Conservation (phyloP, 2,329 filamentous ascomycete genomes). For the Fusarium acutatum region DNA sequence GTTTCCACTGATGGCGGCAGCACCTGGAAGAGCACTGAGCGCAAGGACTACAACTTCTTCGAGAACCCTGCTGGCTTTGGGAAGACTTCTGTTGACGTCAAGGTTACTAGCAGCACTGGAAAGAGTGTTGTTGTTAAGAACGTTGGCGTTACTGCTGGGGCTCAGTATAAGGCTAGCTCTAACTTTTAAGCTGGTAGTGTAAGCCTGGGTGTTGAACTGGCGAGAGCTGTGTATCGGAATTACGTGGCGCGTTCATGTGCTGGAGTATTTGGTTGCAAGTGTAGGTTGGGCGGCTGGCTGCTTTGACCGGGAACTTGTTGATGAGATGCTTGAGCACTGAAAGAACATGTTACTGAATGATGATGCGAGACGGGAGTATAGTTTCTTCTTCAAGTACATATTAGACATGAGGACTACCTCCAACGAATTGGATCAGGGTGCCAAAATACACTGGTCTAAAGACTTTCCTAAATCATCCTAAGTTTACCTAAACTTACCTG, state of each 20-base stretch:
- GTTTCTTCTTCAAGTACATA: conserved; percentile 29
- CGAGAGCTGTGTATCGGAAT: not conserved
- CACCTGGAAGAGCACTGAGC: conserved; percentile 65
- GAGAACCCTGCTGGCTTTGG: conserved; percentile 67
- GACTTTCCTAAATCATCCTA: accelerated
- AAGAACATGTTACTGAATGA: not conserved
- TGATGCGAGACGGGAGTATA: not conserved
- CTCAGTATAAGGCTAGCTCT: conserved; percentile 41
- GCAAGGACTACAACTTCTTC: conserved; percentile 69
- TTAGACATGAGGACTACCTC: not conserved
- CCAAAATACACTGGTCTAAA: not conserved
- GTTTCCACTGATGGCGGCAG: conserved; percentile 68
- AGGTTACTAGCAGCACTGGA: conserved; percentile 63
- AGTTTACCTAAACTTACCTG: too few relatives aligned
- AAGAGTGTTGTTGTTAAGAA: conserved; percentile 59
- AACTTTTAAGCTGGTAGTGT: conserved; percentile 42
- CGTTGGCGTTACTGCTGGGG: conserved; percentile 53
- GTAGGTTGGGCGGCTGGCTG: conserved; percentile 21
- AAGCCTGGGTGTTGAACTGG: too few relatives aligned
- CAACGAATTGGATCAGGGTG: not conserved
- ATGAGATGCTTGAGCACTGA: not conserved
- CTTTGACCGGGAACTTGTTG: not conserved
- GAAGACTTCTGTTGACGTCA: conserved; percentile 61
- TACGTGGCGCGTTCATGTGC: not conserved
- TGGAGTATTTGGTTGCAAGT: not conserved